A percentile compares a stretch with the other conserved stretches of the same genome.
These are phyloP conservation scores for Salix viminalis DNA, from an alignment of 345 rosid genomes.

Conservation along the genomic window DNA sequence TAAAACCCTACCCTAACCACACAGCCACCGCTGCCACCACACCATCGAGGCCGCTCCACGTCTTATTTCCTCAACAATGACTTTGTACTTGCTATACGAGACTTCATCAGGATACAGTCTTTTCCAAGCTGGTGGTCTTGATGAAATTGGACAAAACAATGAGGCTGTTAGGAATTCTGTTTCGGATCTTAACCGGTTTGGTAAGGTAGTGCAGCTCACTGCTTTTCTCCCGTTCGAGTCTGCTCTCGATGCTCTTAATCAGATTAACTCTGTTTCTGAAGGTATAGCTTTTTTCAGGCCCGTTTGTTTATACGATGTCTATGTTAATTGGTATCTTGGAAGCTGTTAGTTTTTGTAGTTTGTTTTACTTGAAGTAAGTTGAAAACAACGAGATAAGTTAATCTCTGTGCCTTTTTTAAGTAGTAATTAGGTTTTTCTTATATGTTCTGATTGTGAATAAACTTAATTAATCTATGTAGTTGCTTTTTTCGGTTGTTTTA, in stretches of 20 bases:
- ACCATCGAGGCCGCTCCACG: too few species aligned
- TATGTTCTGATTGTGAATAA: background rate
- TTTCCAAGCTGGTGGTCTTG: constrained; percentile 54
- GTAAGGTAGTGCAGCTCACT: constrained; percentile 68
- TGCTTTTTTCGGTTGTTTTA: background rate
- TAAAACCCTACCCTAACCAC: background rate
- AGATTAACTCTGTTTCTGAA: constrained; percentile 81
- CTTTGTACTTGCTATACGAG: constrained; percentile 51
- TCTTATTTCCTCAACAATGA: constrained; percentile 29
- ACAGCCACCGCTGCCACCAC: background rate
- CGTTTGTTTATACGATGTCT: background rate
- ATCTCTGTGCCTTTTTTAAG: background rate
- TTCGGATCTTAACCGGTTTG: constrained; percentile 64
- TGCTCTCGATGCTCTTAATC: constrained; percentile 71
- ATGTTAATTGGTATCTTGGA: background rate
- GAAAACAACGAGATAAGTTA: background rate
- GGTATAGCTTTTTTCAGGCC: constrained; percentile 25
- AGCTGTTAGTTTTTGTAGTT: background rate
- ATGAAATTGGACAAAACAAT: constrained; percentile 76
- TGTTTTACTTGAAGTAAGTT: background rate
- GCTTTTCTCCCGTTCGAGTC: constrained; percentile 64
- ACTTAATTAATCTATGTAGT: background rate
- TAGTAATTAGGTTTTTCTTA: background rate
- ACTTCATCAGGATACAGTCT: constrained; percentile 69
- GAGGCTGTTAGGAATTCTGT: constrained; percentile 79